phyloP scores from a whole-genome alignment of 306 rosid species.

The Gillenia trifoliata region DNA sequence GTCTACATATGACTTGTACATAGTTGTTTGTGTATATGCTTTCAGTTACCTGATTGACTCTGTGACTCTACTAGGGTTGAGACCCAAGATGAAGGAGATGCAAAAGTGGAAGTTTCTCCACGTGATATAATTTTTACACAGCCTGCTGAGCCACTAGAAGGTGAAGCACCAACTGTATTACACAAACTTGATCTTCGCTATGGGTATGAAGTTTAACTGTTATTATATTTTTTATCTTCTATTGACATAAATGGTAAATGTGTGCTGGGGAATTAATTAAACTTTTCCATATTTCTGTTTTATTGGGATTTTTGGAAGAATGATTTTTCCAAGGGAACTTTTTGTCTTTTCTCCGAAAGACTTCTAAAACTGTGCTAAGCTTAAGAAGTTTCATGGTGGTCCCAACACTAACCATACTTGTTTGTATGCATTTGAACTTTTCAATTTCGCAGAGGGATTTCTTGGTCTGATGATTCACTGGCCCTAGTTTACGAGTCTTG shows the following conservation, averaged over 20 bases:
- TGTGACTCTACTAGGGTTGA: conserved; percentile 70
- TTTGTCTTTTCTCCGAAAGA: not conserved
- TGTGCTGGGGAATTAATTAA: not conserved
- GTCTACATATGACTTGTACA: not conserved
- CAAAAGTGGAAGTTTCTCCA: conserved; percentile 89
- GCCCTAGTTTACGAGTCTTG: conserved; percentile 96
- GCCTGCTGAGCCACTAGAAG: conserved; percentile 72
- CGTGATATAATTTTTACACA: conserved; percentile 87
- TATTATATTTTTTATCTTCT: not conserved
- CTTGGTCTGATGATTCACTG: conserved; percentile 90
- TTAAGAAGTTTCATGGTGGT: not conserved
- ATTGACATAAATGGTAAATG: not conserved
- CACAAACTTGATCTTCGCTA: conserved; percentile 97
- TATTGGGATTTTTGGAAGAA: not conserved
- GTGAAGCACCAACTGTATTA: conserved; percentile 56
- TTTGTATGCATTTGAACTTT: conserved; percentile 10
- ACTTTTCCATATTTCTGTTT: not conserved
- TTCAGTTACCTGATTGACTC: conserved; percentile 13
- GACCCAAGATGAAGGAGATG: conserved; percentile 97
- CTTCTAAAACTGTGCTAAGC: conserved; percentile 7
- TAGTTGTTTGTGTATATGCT: not conserved
- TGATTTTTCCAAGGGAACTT: not conserved
- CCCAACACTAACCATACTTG: not conserved
- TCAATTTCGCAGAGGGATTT: conserved; percentile 66
- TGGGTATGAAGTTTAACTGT: conserved; percentile 52